Base-by-base conservation (phyloP, 2,329 filamentous ascomycete species). In the Colletotrichum spaethianum region DNA sequence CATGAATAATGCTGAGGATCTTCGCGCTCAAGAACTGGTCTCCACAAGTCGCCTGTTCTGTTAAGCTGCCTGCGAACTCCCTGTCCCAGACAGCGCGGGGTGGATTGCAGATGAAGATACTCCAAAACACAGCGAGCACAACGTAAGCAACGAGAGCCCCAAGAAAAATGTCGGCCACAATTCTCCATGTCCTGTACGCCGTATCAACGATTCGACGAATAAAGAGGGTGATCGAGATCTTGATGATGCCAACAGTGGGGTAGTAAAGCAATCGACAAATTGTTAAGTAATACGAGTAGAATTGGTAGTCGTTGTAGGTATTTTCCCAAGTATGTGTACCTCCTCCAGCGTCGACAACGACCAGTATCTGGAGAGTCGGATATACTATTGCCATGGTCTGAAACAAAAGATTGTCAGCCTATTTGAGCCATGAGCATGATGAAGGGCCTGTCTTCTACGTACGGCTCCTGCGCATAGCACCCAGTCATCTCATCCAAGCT, bases 91-190 rank as follows among this genome's bases (percentile, higher is more conserved):
- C 64, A 26, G 76, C 76, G 11, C 64, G 50, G 0, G 77, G 67
- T 9, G 76, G 77, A 7, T 57, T 72, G 74, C 79, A 79, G 50
- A 76, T 65, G 18, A 80, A 75, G 4, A 76, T 70, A 12, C 71
- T 77, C 74, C 75, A 77, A 62, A 78, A 77, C 2, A 79, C 53
- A 0, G 78, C 75, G 14, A 73, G 60, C 6, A 80, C 23, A 2
- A 80, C 74, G 52, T 76, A 80, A 18, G 64, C 55, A 23, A 76
- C 62, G 9, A 80, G 70, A 2, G 78, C 67, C 33, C 61, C 73
- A 18, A 80, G 76, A 63, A 81, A 80, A n/a, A 75, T 28, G 57
- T 78, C 76, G 46, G 79, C 76, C n/a, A 76, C 70, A 14, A 76
- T 72, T 16, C 72, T 75, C 80, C 80, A 82, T 4, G 64, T 72